A percentile compares a stretch with the other conserved stretches of the same genome.
These are phyloP conservation scores for Chaetomiaceae sp. DNA, from an alignment of 2,329 filamentous ascomycete species.

Conservation along the genomic window DNA sequence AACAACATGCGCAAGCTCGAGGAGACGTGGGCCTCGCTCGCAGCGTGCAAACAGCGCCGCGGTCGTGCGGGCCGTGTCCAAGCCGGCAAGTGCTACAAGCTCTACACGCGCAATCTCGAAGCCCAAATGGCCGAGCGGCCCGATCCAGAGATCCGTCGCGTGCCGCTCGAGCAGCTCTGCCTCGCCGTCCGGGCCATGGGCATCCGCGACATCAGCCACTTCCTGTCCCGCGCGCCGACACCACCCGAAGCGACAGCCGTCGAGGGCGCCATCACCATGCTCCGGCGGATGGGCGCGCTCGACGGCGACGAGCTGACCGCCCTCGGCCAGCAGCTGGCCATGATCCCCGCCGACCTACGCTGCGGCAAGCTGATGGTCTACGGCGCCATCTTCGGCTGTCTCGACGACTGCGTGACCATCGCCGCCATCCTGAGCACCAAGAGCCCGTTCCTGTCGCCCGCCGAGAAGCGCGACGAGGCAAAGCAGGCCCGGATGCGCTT, in stretches of 20 bases:
- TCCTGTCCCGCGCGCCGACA: conserved; percentile 81
- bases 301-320: conserved; percentile 84
- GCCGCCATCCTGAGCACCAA: conserved; percentile 87
- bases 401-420: conserved; percentile 83
- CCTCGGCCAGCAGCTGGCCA: conserved; percentile 85
- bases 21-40: conserved; percentile 91
- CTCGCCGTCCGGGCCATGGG: conserved; percentile 95
- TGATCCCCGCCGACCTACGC: conserved; percentile 89
- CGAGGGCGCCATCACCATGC: conserved; percentile 73
- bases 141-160: conserved; percentile 88
- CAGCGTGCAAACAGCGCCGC: conserved; percentile 89
- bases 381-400: conserved; percentile 86
- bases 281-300: conserved; percentile 82
- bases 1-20: conserved; percentile 93
- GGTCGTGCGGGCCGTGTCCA: conserved; percentile 92
- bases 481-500: conserved; percentile 73
- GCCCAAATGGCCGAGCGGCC: conserved; percentile 81
- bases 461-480: conserved; percentile 76
- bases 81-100: conserved; percentile 88
- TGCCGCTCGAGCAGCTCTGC: conserved; percentile 90
- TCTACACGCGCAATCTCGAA: conserved; percentile 85
- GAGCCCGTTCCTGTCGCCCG: conserved; percentile 80
- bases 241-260: conserved; percentile 83
- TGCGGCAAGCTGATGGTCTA: conserved; percentile 95
- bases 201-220: conserved; percentile 72